A percentile compares a stretch with the other conserved stretches of the same genome.
These are phyloP conservation scores for Castanopsis chinensis DNA, from an alignment of 306 rosid species.

Conservation along the genomic window DNA sequence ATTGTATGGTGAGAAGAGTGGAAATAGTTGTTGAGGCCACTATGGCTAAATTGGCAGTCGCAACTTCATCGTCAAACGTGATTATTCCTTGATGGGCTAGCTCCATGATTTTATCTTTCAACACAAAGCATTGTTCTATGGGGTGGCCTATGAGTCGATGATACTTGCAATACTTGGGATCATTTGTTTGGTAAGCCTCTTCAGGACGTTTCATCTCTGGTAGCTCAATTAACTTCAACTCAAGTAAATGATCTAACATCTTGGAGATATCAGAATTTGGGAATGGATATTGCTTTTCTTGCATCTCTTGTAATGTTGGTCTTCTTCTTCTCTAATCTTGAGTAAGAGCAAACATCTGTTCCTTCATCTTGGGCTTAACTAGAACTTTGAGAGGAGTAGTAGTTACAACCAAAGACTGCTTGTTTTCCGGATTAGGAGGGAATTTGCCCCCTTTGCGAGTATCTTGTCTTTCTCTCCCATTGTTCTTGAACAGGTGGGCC, in stretches of 20 bases:
- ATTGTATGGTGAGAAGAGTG: neutral
- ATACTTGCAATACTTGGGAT: neutral
- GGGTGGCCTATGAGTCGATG: neutral
- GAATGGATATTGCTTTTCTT: neutral
- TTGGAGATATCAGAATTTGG: neutral
- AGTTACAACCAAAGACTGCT: neutral
- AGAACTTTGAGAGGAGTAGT: neutral
- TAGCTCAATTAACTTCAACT: neutral
- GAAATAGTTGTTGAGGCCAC: neutral
- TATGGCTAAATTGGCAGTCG: neutral
- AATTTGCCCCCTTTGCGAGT: too few species aligned
- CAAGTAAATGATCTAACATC: neutral
- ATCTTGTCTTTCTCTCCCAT: too few species aligned
- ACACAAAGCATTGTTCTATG: neutral
- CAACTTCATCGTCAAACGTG: neutral
- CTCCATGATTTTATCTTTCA: neutral
- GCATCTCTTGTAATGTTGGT: neutral
- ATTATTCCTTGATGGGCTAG: neutral
- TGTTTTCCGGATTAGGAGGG: neutral
- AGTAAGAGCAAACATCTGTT: neutral
- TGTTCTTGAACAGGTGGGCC: too few species aligned
- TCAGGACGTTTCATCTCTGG: neutral
- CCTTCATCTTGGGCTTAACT: neutral
- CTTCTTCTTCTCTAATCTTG: neutral
- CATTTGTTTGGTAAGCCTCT: neutral